Evolutionary conservation across 306 rosid genomes (phyloP), one percentile per base, ranked within the genome.

Genomic region (Cucurbita ficifolia): DNA sequence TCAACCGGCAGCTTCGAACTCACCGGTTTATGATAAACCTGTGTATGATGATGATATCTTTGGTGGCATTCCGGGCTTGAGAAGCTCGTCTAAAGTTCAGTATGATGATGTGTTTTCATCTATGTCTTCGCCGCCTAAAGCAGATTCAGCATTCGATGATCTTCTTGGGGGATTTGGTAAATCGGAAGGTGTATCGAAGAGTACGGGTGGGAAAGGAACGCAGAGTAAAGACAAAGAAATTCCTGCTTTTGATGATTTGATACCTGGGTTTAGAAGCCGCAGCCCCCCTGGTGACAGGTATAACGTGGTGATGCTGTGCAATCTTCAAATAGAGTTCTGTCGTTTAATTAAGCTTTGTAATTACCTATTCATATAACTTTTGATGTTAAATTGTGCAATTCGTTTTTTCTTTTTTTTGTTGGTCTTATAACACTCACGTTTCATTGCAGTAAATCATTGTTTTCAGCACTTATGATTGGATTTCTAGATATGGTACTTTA

Each of bases 1-100:
- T 40, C 76, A 81, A 33, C 85, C 81, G 84, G 61, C 89, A 84
- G 61, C 90, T 8, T 2, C 77, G 50, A 78, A 68, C 67, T 76
- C 88, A 10, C 96, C 96, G 13, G 90, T 85, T 16, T 89, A 81
- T 50, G 96, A 92, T 54, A 84, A 89, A 62, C 98, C 98, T 0
- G 90, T 90, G 3, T 93, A 90, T 18, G 98, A 87, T 35, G 98
- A 90, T 8, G 98, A 89, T 86, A 86, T 94, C 82, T 94, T 94
- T 35, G 84, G 79, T 50, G 97, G 99, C 43, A 87, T 94, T 17
- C 91, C 95, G 1, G 99, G 99, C 73, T 51, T 94, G 78, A 89
- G 80, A 82, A 91, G 78, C 86, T 73, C 99, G 12, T 55, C 85
- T 8, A 86, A 84, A 70, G 83, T 83, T 40, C 86, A 82, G 68